Base-by-base conservation (phyloP, 1,139 yeast species). In the Neolecta irregularis region DNA sequence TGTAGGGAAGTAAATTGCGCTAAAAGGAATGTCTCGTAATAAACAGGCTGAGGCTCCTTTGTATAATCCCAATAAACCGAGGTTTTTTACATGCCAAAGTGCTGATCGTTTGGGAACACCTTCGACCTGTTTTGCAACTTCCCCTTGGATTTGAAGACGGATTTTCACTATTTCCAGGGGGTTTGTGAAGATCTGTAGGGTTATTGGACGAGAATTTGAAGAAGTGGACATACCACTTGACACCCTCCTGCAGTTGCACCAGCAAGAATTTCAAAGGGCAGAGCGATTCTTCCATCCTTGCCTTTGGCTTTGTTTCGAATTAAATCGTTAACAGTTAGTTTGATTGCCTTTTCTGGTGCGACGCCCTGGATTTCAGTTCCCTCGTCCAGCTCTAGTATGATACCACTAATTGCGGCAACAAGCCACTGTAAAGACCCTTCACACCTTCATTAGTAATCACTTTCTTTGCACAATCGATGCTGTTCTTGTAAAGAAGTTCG, bases 311-410 rank as follows among this genome's bases (percentile, higher is more conserved):
- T 65, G 32, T 74, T 74, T 51, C 96, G 70, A 39, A 85, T 74
- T 44, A 79, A 64, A 54, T 88, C 98, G 57, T 88, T 88, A 34
- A 88, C 93, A 0, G 96, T 85, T 46, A 88, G 69, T 59, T 88
- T 88, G 52, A 88, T 88, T 34, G 96, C 98, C 62, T 88, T 88
- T 58, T 88, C 98, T 2, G 98, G 98, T 0, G 96, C 96, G 34
- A 88, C 96, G 45, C 98, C 98, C 30, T 26, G 18, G n/a, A 24
- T 24, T 19, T 13, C 12, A 4, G 5, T 26, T 26, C 18, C 13
- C 11, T 19, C 5, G 11, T 13, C 20, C 6, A 26, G 19, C 18
- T 19, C 30, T 13, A 26, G 20, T 19, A 26, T 26, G 11, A 26
- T 26, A 26, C 30, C 32, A 88, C 73, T 49, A 88, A 64, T 58